Evolutionary conservation across 371 early-diverging fungal species (phyloP).

Genomic region (Rhizopus sp.): DNA sequence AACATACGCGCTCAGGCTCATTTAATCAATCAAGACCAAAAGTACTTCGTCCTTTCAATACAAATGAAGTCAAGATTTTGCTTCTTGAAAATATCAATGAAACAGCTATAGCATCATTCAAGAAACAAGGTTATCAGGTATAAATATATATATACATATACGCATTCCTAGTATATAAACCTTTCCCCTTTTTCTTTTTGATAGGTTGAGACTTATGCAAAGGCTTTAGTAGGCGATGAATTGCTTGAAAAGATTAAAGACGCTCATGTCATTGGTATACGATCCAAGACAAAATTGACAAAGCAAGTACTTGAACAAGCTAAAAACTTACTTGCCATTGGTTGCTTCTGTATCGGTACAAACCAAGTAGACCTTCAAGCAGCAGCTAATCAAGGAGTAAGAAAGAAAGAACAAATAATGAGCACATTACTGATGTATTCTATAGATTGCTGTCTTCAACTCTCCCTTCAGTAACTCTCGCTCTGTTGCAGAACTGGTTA

Average conservation of each 20-base stretch:
- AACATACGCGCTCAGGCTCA: constrained; percentile 23
- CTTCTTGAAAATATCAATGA: constrained; percentile 87
- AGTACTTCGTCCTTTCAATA: constrained; percentile 63
- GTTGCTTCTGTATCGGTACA: constrained; percentile 98
- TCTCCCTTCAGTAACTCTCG: constrained; percentile 93
- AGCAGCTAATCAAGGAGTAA: constrained; percentile 86
- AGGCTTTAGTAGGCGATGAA: constrained; percentile 85
- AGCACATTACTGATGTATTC: constrained; percentile 4
- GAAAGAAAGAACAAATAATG: constrained; percentile 8
- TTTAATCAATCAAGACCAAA: constrained; percentile 28
- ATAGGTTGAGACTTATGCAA: constrained; percentile 85
- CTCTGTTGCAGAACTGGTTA: constrained; percentile 91
- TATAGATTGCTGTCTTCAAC: constrained; percentile 92
- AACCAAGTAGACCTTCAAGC: constrained; percentile 93
- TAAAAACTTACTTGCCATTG: constrained; percentile 87
- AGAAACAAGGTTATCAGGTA: constrained; percentile 87
- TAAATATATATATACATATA: not conserved
- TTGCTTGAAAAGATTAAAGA: constrained; percentile 91
- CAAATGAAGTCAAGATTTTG: constrained; percentile 72
- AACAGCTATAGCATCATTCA: constrained; percentile 77
- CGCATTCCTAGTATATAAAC: too few relatives aligned
- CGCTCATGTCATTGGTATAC: constrained; percentile 93
- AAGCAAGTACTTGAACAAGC: constrained; percentile 84
- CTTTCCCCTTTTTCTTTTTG: too few relatives aligned
- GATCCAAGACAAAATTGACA: constrained; percentile 93